A percentile compares a stretch with the other conserved stretches of the same genome.
Evolutionary conservation across 192 early-diverging fungal genomes (phyloP).

Genomic region (Backusella tarrabulga): DNA sequence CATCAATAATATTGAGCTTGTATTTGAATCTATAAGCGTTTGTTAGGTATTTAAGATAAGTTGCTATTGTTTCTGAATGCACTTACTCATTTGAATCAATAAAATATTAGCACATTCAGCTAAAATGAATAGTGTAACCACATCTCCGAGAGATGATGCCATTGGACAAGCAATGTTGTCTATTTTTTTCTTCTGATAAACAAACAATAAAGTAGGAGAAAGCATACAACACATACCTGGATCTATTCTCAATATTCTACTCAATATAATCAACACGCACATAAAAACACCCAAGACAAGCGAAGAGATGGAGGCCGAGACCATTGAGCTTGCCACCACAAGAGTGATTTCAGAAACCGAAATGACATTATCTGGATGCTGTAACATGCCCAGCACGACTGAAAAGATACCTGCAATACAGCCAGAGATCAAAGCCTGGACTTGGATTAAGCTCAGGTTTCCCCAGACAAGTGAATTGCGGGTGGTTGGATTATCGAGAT

Average conservation of each 20-base stretch:
- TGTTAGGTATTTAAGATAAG: background rate
- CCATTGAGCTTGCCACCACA: constrained; percentile 63
- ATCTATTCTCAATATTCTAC: constrained; percentile 64
- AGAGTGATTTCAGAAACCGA: constrained; percentile 48
- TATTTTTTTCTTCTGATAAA: constrained; percentile 7
- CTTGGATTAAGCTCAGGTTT: constrained; percentile 72
- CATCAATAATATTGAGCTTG: constrained; percentile 44
- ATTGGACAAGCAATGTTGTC: constrained; percentile 79
- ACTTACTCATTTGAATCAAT: constrained; percentile 49
- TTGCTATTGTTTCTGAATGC: constrained; percentile 27
- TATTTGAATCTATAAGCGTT: constrained; percentile 28
- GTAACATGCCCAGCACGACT: constrained; percentile 53
- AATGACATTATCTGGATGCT: constrained; percentile 44
- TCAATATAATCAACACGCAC: constrained; percentile 62
- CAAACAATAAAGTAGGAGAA: background rate
- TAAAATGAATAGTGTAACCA: constrained; percentile 66
- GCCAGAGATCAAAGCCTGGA: constrained; percentile 72
- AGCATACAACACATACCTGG: constrained; percentile 51
- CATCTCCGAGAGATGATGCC: constrained; percentile 72
- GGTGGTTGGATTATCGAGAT: constrained; percentile 50
- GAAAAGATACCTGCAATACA: constrained; percentile 71
- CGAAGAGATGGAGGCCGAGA: constrained; percentile 68
- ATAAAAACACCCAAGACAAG: constrained; percentile 73
- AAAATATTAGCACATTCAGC: constrained; percentile 52
- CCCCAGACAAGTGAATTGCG: constrained; percentile 62